Evolutionary conservation across 1,139 yeast species (phyloP), one percentile per base, ranked within the genome.

Genomic region (Taphrina flavorubra): DNA sequence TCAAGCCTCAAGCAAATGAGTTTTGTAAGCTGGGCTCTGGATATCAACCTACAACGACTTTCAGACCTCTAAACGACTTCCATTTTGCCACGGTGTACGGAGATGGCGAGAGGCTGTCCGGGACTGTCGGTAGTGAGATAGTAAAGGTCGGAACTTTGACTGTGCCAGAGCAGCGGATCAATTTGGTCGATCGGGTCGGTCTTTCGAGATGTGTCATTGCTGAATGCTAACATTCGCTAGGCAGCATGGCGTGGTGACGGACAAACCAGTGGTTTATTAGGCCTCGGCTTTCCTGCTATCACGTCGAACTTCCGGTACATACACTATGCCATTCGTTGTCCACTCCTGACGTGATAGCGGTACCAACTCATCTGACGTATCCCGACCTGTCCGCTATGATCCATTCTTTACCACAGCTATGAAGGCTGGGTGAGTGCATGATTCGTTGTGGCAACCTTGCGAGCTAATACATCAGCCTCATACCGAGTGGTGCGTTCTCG

Each of bases 251-350:
- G 20, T 47, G 59, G 67, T 25, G 67, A 63, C 42, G 53, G 47
- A n/a, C 34, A 20, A 3, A 63, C 61, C 2, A 55, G 61, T 63
- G 67, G 67, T n/a, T 39, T 63, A n/a, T 20, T 57, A 14, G 67
- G 67, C 25, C 62, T 58, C 4, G 62, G 62, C 2, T 18, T 25
- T 44, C 53, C 62, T n/a, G 53, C 62, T 8, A 58, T 18, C 25
- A 58, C 62, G 11, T 36, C 62, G 16, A 58, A 58, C 31, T 58
- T 25, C 53, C 42, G 18, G 62, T 44, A 42, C 11, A 39, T 44
- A n/a, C 42, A 8, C 44, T 34, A n/a, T 36, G 1, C 42, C 16
- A 7, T 16, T n/a, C 8, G 18, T 53, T 31, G 58, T 10, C 6
- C 18, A n/a, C 34, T n/a, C 8, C 47, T 44, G 47, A 44, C 8